Conservation (phyloP, 495 filamentous ascomycete genomes). For the Hypoxylon perforatum region DNA sequence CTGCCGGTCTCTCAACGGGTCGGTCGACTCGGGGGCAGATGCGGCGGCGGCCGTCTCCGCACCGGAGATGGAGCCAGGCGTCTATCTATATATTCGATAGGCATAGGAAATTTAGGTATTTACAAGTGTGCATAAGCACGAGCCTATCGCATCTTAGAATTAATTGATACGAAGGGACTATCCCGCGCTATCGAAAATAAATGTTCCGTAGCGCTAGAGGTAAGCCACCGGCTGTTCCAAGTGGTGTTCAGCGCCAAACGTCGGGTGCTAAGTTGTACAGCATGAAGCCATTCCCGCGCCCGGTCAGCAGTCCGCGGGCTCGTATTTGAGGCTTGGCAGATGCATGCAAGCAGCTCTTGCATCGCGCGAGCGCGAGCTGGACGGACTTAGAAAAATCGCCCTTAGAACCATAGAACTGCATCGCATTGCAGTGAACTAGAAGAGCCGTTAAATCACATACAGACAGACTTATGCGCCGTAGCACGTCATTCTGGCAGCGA, state of each 20-base stretch:
- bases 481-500: slow-evolving; percentile 29
- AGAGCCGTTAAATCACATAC: slow-evolving; percentile 19
- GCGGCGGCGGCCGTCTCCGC: too few species aligned
- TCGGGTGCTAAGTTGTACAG: slow-evolving; percentile 21
- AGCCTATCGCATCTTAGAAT: too few species aligned
- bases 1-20: too few species aligned
- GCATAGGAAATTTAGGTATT: too few species aligned
- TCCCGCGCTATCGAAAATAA: too few species aligned
- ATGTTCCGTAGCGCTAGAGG: not conserved
- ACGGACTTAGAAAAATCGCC: not conserved
- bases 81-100: too few species aligned
- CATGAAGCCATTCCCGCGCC: slow-evolving; percentile 24
- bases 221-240: too few species aligned
- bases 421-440: slow-evolving; percentile 7
- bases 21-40: too few species aligned
- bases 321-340: slow-evolving; percentile 41
- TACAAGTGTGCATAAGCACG: too few species aligned
- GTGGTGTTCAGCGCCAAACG: not conserved
- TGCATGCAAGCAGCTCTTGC: slow-evolving; percentile 33
- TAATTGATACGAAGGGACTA: too few species aligned
- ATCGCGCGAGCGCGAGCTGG: slow-evolving; percentile 14
- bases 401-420: slow-evolving; percentile 5
- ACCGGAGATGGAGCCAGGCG: too few species aligned
- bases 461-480: slow-evolving; percentile 23
- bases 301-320: slow-evolving; percentile 19